Evolutionary conservation across 108 stramenopile species (phyloP).

Genomic region (Cyclotella choctawhatcheeana): DNA sequence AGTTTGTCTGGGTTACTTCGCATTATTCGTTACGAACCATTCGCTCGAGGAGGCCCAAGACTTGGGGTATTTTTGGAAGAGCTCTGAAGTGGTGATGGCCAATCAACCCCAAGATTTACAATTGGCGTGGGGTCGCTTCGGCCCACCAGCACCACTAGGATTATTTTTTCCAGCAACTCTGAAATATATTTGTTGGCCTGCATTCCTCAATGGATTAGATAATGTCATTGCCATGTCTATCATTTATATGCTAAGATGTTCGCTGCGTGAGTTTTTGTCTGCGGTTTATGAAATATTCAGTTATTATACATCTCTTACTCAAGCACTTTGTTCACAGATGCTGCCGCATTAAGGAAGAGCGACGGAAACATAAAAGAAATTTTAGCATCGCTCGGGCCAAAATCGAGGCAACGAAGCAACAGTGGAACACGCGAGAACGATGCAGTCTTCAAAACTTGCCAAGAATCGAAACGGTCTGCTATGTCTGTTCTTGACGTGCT

Average conservation of each 20-base stretch:
- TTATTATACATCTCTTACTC: slow-evolving; percentile 14
- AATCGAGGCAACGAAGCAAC: neutral
- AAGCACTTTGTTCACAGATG: slow-evolving; percentile 4
- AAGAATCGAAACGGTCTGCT: slow-evolving; percentile 19
- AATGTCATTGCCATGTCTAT: slow-evolving; percentile 68
- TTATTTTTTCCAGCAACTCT: slow-evolving; percentile 32
- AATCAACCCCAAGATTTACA: slow-evolving; percentile 4
- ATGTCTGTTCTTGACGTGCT: slow-evolving; percentile 46
- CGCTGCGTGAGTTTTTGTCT: slow-evolving; percentile 42
- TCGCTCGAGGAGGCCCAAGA: slow-evolving; percentile 59
- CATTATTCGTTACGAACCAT: slow-evolving; percentile 49
- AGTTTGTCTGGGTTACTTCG: slow-evolving; percentile 47
- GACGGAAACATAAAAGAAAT: slow-evolving; percentile 43
- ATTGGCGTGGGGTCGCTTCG: slow-evolving; percentile 39
- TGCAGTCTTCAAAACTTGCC: neutral
- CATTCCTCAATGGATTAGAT: slow-evolving; percentile 57
- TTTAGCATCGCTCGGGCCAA: neutral
- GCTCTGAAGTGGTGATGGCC: slow-evolving; percentile 58
- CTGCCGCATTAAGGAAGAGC: slow-evolving; percentile 67
- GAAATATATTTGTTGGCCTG: slow-evolving; percentile 62
- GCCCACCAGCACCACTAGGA: slow-evolving; percentile 61
- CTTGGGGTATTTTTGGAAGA: slow-evolving; percentile 65
- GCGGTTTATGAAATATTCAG: slow-evolving; percentile 7
- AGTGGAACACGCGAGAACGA: neutral
- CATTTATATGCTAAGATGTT: slow-evolving; percentile 75